Evolutionary conservation across 805 yeast species (phyloP), one percentile per base, ranked within the genome.

Genomic region (Hermanozyma aechmeae): DNA sequence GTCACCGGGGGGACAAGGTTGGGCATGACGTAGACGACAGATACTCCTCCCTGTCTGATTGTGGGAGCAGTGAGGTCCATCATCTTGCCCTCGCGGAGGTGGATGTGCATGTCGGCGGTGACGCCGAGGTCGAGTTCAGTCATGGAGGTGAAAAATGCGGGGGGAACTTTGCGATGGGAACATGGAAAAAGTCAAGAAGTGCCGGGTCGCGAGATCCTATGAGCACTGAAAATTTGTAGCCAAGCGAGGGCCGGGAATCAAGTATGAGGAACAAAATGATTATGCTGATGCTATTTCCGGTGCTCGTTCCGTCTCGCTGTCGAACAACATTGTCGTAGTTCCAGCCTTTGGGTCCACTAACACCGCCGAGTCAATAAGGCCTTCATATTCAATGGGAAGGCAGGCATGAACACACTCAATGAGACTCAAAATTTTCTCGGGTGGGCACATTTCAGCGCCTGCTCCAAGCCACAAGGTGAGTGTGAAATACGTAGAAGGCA

Each of bases 1-100:
- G 89, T 81, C 32, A 92, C 53, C 17, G 99, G 99, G 5, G 98
- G 98, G 15, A 76, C 83, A 39, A 92, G 61, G 55, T 92, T 92
- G 20, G 99, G 98, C 99, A 92, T 92, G 36, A 92, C 73, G 49
- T 85, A 92, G 2, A 93, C 95, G 27, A 86, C 76, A 4, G 95
- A 79, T 10, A 82, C 66, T 38, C 99, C 98, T 27, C 99, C 98
- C 36, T 77, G 73, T 44, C 76, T 72, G 12, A 92, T 82, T 0
- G 95, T 80, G 6, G 98, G 98, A 0, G 96, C 71, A 23, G 87
- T 83, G 21, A 84, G 69, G 43, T 82, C 79, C 80, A 86, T 85
- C 96, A 92, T 87, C 5, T 68, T 65, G 2, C 95, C 96, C 35
- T 89, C 95, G 48, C 98, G 81, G 21, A 92, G 72, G 52, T 92